Conservation (phyloP, 1,139 yeast genomes). For the Martiniozyma asiatica region DNA sequence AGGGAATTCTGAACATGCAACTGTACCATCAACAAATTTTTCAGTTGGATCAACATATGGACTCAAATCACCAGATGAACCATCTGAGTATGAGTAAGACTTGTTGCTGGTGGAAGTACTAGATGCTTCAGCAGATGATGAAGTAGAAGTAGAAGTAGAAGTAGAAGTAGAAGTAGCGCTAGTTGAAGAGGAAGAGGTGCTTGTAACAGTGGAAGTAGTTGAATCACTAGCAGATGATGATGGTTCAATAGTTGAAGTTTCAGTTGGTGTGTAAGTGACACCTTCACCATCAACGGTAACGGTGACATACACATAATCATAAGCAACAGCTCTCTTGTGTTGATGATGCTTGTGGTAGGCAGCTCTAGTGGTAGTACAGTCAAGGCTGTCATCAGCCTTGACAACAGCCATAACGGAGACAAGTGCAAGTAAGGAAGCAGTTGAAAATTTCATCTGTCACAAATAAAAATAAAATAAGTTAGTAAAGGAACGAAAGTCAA, state of each 20-base stretch:
- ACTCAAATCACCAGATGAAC: conserved; percentile 41
- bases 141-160: conserved; percentile 9
- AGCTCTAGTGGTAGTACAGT: conserved; percentile 28
- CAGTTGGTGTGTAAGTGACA: conserved; percentile 25
- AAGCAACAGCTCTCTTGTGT: conserved; percentile 68
- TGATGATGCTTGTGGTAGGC: conserved; percentile 49
- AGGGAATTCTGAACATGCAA: conserved; percentile 73
- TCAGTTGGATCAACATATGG: conserved; percentile 24
- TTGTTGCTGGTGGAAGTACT: conserved; percentile 23
- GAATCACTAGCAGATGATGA: conserved; percentile 5
- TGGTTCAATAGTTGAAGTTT: conserved; percentile 12
- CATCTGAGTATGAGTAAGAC: conserved; percentile 20
- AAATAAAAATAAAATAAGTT: too few species aligned
- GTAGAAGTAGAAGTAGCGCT: conserved; percentile 11
- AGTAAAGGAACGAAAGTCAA: too few species aligned
- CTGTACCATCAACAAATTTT: conserved; percentile 60
- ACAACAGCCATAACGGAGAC: conserved; percentile 24
- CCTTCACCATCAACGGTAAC: conserved; percentile 65
- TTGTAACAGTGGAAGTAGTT: conserved; percentile 13
- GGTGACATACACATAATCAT: conserved; percentile 71
- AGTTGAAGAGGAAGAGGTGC: conserved; percentile 15
- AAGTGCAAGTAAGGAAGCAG: conserved; percentile 26
- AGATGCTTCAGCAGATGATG: conserved; percentile 23
- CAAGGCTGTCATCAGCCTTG: conserved; percentile 12
- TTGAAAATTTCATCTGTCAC: conserved; percentile 25